These are phyloP conservation scores for Diutina siamensis DNA, from an alignment of 1,139 yeast genomes.

Conservation along the genomic window DNA sequence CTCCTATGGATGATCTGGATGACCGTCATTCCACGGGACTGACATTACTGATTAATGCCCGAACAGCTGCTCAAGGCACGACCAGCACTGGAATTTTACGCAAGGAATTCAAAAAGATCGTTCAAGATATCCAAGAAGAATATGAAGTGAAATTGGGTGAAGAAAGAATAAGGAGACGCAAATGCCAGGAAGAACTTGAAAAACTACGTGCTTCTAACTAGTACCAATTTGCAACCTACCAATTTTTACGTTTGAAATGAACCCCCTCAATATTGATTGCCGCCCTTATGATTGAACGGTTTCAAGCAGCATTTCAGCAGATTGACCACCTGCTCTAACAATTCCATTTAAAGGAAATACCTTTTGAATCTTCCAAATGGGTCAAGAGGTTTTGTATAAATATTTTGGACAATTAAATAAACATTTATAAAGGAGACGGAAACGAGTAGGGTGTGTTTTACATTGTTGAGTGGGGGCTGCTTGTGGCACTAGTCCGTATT, in stretches of 20 bases:
- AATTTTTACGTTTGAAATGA: background rate
- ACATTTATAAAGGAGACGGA: too few species aligned
- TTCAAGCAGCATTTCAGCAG: too few species aligned
- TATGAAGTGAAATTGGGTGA: constrained; percentile 48
- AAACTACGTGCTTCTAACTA: background rate
- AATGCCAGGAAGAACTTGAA: constrained; percentile 17
- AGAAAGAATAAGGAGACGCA: constrained; percentile 44
- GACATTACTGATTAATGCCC: background rate
- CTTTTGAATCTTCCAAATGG: too few species aligned
- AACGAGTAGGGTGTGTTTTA: too few species aligned
- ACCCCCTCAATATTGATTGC: too few species aligned
- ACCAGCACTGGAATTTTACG: constrained; percentile 39
- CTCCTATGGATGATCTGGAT: background rate
- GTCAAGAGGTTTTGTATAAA: too few species aligned
- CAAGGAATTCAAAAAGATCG: constrained; percentile 60
- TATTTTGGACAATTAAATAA: too few species aligned
- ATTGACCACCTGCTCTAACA: too few species aligned
- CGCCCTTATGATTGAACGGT: too few species aligned
- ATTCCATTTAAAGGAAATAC: too few species aligned
- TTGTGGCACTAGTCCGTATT: too few species aligned
- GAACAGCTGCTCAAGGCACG: background rate
- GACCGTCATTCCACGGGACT: background rate
- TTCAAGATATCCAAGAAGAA: constrained; percentile 49
- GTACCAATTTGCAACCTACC: background rate
- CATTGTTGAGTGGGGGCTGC: too few species aligned